Evolutionary conservation across 1,284 basidiomycete genomes (phyloP).

Genomic region (Exobasidium cylindrosporum): DNA sequence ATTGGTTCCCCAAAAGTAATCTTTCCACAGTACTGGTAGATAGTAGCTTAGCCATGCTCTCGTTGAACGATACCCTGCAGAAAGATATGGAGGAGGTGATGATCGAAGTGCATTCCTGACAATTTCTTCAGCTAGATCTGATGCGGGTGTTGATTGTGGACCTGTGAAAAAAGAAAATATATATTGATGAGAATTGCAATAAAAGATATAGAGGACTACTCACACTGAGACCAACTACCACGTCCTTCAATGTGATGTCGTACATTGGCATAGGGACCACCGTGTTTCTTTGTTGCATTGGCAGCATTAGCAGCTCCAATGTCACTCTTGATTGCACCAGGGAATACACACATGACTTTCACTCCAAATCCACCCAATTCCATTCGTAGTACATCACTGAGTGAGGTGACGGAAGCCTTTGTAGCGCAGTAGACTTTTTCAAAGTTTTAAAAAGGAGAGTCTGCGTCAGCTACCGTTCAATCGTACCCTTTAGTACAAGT

Average conservation of each 20-base stretch:
- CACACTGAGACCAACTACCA: slow-evolving; percentile 33
- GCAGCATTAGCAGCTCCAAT: slow-evolving; percentile 37
- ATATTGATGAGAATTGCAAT: no score
- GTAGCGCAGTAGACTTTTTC: slow-evolving; percentile 31
- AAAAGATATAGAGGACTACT: no score
- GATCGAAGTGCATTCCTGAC: slow-evolving; percentile 9
- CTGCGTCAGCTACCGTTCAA: slow-evolving; percentile 69
- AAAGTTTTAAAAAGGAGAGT: slow-evolving; percentile 39
- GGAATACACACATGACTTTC: slow-evolving; percentile 43
- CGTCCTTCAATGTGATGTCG: slow-evolving; percentile 33
- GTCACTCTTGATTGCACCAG: slow-evolving; percentile 38
- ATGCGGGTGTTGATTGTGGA: background rate
- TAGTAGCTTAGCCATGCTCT: slow-evolving; percentile 35
- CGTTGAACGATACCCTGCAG: slow-evolving; percentile 32
- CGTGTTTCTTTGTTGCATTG: slow-evolving; percentile 24
- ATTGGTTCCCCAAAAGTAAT: slow-evolving; percentile 27
- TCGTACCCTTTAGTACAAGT: no score
- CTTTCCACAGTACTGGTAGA: slow-evolving; percentile 30
- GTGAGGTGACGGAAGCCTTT: slow-evolving; percentile 42
- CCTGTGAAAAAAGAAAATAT: no score
- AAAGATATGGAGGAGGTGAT: slow-evolving; percentile 31
- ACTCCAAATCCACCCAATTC: slow-evolving; percentile 42
- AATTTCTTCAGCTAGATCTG: background rate
- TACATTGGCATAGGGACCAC: slow-evolving; percentile 22
- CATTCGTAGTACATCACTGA: slow-evolving; percentile 34